Evolutionary conservation across 768 basidiomycete genomes (phyloP).

Genomic region (Scleroderma bovista): DNA sequence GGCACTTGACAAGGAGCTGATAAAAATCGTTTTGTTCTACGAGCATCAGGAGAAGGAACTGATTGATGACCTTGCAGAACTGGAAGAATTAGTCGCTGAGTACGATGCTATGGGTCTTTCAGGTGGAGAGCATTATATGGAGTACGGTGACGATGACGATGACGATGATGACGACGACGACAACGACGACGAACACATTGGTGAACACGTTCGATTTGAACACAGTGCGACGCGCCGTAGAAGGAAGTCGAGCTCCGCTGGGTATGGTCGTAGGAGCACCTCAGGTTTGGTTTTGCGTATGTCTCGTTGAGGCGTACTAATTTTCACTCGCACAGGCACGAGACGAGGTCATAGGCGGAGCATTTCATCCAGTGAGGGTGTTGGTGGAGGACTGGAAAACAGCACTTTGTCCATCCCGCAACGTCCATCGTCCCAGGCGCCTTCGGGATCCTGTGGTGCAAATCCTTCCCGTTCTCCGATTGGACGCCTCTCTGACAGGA

Average conservation of each 20-base stretch:
- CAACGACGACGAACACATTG: constrained; percentile 49
- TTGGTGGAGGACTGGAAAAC: constrained; percentile 33
- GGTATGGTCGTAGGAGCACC: constrained; percentile 19
- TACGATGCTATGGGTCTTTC: constrained; percentile 58
- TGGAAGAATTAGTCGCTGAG: constrained; percentile 51
- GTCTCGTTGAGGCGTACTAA: background rate
- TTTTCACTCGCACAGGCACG: constrained; percentile 2
- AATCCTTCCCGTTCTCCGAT: constrained; percentile 31
- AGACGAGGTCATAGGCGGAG: constrained; percentile 30
- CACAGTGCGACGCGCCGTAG: constrained; percentile 30
- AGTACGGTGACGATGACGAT: constrained; percentile 45
- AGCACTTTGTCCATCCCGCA: constrained; percentile 16
- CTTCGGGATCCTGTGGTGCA: constrained; percentile 18
- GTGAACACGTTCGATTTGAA: constrained; percentile 24
- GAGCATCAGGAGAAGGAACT: constrained; percentile 70
- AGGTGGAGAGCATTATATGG: constrained; percentile 46
- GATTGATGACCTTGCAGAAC: constrained; percentile 47
- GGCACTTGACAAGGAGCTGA: constrained; percentile 75
- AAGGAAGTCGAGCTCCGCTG: constrained; percentile 28
- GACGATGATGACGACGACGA: constrained; percentile 55
- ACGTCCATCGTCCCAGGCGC: constrained; percentile 1
- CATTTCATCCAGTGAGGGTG: constrained; percentile 45
- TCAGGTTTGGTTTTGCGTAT: constrained; percentile 11
- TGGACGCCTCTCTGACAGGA: constrained; percentile 34
- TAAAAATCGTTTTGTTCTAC: constrained; percentile 80